phyloP scores from a whole-genome alignment of 176 grass and related monocot species.

The Aegilops bicornis region DNA sequence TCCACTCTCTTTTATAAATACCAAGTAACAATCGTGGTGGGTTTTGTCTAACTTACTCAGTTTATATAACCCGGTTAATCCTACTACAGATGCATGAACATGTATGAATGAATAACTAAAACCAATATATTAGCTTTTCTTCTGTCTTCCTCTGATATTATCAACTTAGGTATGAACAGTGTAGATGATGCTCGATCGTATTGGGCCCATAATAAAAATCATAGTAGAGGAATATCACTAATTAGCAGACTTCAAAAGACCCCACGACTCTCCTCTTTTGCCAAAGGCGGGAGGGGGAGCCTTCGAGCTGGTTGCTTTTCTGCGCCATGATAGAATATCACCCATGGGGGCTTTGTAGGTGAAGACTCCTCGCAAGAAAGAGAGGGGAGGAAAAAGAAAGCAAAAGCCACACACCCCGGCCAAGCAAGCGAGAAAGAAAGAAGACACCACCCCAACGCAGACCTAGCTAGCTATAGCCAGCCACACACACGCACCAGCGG shows the following conservation, averaged over 20 bases:
- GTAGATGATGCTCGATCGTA: not conserved
- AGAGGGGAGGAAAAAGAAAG: not conserved
- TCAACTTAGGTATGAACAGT: not conserved
- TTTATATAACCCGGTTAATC: too few relatives aligned
- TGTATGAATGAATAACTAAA: not conserved
- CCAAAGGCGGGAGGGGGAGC: conserved; percentile 34
- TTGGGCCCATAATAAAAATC: not conserved
- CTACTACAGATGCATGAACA: not conserved
- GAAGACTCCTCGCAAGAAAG: conserved; percentile 35
- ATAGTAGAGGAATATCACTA: not conserved
- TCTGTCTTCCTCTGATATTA: not conserved
- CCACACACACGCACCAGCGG: not conserved
- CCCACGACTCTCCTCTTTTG: conserved; percentile 40
- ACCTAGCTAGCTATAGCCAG: not conserved
- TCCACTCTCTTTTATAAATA: too few relatives aligned
- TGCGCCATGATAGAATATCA: conserved; percentile 66
- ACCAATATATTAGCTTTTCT: not conserved
- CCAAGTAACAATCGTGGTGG: too few relatives aligned
- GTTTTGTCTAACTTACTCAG: too few relatives aligned
- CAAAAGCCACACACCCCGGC: conserved; percentile 32
- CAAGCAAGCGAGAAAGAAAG: conserved; percentile 21
- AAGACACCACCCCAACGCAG: conserved; percentile 25
- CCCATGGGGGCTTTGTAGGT: conserved; percentile 45
- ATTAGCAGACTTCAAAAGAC: conserved; percentile 9
- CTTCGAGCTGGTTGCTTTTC: conserved; percentile 43